Evolutionary conservation across 148 eudicot species (phyloP), one percentile per base, ranked within the genome.

Genomic region (Selenicereus undatus): DNA sequence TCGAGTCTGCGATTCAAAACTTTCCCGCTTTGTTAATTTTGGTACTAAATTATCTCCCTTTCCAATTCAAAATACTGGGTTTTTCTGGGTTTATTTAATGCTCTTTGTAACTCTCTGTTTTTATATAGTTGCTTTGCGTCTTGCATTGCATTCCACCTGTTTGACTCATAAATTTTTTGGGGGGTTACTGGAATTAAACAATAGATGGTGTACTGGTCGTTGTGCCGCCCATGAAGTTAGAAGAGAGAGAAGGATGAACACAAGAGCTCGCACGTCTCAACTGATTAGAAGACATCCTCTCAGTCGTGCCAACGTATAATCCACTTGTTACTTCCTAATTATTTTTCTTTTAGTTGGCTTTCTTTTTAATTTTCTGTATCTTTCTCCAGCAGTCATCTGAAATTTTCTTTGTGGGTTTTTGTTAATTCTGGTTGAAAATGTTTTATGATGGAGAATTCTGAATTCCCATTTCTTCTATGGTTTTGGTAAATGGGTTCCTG

Each of bases 251-350:
- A 21, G 76, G 81, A 88, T 88, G 91, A 82, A 86, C 79, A 81
- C 84, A 45, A 87, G 86, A 85, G 76, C 82, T 13, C 81, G 86
- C 86, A 84, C 74, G 42, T 85, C 86, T 70, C 76, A 84, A 52
- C 86, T 81, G 69, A 76, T 88, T 80, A 81, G 65, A 58, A 90
- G 84, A 81, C 76, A 79, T 58, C 88, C 85, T 81, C 80, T 81
- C 74, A 65, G 17, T 71, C 77, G 39, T 80, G 54, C 69, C 76
- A 71, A 73, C 77, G 86, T 84, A 80, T 72, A 60, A 76, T 64
- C 45, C 58, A 39, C 82, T 2, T 32, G 32, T 32, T 32, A 32
- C 2, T 83, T 39, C 10, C 32, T 52, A 4, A 18, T 4, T 68
- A 11, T 50, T 74, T 27, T 78, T 51, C 10, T 0, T 80, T 71